Conservation (phyloP, 2,329 filamentous ascomycete species). For the Penicillium sp. region DNA sequence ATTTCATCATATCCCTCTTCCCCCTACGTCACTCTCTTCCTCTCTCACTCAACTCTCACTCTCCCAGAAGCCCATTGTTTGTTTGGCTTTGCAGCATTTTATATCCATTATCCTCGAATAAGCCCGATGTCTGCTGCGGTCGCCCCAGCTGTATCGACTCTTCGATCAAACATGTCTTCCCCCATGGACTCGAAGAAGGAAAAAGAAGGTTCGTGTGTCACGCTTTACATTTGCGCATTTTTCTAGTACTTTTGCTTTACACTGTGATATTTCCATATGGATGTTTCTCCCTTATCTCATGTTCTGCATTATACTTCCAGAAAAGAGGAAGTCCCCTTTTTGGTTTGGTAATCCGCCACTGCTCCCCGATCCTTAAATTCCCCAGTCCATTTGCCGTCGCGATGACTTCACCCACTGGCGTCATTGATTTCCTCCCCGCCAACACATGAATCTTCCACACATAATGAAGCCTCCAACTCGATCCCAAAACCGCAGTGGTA, state of each 20-base stretch:
- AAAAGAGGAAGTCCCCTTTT: slow-evolving; percentile 20
- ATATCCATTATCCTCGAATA: slow-evolving; percentile 14
- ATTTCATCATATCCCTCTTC: slow-evolving; percentile 32
- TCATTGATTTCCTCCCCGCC: slow-evolving; percentile 33
- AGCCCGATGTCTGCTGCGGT: slow-evolving; percentile 43
- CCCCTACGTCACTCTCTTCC: slow-evolving; percentile 42
- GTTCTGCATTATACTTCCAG: slow-evolving; percentile 17
- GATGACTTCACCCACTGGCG: slow-evolving; percentile 41
- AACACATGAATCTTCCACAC: slow-evolving; percentile 11
- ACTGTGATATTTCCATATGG: neutral
- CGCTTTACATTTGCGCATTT: slow-evolving; percentile 11
- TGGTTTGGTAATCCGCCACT: slow-evolving; percentile 36
- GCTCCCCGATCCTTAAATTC: slow-evolving; percentile 27
- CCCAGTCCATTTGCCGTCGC: slow-evolving; percentile 30
- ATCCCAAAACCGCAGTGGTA: slow-evolving; percentile 21
- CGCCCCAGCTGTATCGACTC: slow-evolving; percentile 38
- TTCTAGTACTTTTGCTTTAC: slow-evolving; percentile 16
- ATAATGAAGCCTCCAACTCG: slow-evolving; percentile 23
- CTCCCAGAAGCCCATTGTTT: slow-evolving; percentile 19
- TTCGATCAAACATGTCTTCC: slow-evolving; percentile 30
- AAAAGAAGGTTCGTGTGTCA: slow-evolving; percentile 43
- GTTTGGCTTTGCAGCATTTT: slow-evolving; percentile 19
- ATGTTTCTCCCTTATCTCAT: slow-evolving; percentile 8
- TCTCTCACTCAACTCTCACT: slow-evolving; percentile 21
- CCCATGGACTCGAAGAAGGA: slow-evolving; percentile 49